Evolutionary conservation across 371 early-diverging fungal genomes (phyloP).

Genomic region (Mucor velutinosus): DNA sequence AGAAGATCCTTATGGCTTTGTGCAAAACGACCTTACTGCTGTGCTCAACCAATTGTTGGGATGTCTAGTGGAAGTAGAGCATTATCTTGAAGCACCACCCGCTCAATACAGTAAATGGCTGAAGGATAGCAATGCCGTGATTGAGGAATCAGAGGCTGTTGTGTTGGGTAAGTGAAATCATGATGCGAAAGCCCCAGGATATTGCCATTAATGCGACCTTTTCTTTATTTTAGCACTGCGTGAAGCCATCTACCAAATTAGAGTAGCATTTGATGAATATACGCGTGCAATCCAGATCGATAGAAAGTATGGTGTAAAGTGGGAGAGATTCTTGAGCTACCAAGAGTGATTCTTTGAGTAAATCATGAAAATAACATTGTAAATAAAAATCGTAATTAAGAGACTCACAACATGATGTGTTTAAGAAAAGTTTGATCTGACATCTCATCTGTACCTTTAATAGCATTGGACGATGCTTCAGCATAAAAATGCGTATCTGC

Average conservation of each 20-base stretch:
- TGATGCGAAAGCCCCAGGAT: too few relatives aligned
- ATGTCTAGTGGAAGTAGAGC: constrained; percentile 40
- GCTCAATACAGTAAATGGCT: constrained; percentile 22
- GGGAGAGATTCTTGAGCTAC: constrained; percentile 45
- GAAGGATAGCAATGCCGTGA: constrained; percentile 13
- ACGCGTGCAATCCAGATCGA: constrained; percentile 37
- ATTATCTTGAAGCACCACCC: constrained; percentile 38
- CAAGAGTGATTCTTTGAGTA: constrained; percentile 33
- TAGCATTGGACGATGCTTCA: too few relatives aligned
- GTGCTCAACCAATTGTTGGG: constrained; percentile 53
- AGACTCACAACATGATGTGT: too few relatives aligned
- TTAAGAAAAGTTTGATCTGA: too few relatives aligned
- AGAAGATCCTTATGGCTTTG: constrained; percentile 59
- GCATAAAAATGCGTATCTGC: too few relatives aligned
- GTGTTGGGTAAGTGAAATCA: constrained; percentile 21
- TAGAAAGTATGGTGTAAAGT: constrained; percentile 36
- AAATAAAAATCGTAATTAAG: too few relatives aligned
- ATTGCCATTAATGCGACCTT: not conserved
- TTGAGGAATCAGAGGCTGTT: constrained; percentile 31
- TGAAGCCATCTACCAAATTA: constrained; percentile 58
- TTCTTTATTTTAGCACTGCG: constrained; percentile 37
- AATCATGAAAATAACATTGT: too few relatives aligned
- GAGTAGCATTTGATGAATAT: constrained; percentile 41
- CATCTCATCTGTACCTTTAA: too few relatives aligned
- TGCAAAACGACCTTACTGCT: constrained; percentile 53